phyloP scores from a whole-genome alignment of 2,329 filamentous ascomycete genomes.

The Aureobasidium mangrovei region DNA sequence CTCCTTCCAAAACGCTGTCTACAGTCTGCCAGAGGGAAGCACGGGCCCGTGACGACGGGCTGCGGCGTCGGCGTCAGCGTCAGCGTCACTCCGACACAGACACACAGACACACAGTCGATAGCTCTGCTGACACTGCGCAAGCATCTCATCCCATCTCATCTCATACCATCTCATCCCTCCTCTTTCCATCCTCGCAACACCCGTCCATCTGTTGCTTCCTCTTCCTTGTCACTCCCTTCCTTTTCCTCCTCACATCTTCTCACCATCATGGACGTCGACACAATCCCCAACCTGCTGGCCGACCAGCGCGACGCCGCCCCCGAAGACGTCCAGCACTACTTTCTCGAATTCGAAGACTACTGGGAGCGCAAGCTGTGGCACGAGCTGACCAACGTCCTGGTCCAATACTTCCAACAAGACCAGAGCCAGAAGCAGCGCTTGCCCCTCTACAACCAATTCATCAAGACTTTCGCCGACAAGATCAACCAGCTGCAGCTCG shows the following conservation, averaged over 20 bases:
- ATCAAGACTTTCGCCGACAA: conserved; percentile 94
- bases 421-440: conserved; percentile 71
- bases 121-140: background rate
- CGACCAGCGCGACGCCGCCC: conserved; percentile 79
- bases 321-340: conserved; percentile 77
- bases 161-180: background rate
- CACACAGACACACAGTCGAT: background rate
- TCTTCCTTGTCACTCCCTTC: too few relatives aligned
- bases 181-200: background rate
- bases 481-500: conserved; percentile 98
- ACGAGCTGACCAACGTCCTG: conserved; percentile 87
- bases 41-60: background rate
- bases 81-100: background rate
- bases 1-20: background rate
- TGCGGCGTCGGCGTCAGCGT: background rate
- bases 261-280: conserved; percentile 63
- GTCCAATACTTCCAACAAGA: conserved; percentile 79
- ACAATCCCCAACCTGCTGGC: conserved; percentile 86
- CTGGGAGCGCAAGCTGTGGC: conserved; percentile 99
- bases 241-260: background rate
- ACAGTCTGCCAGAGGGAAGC: background rate
- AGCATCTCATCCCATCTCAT: background rate
- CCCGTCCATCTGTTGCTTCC: background rate
- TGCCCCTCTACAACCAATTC: conserved; percentile 89
- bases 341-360: conserved; percentile 90